Conservation (phyloP, 495 filamentous ascomycete species). For the Xylaria curta region DNA sequence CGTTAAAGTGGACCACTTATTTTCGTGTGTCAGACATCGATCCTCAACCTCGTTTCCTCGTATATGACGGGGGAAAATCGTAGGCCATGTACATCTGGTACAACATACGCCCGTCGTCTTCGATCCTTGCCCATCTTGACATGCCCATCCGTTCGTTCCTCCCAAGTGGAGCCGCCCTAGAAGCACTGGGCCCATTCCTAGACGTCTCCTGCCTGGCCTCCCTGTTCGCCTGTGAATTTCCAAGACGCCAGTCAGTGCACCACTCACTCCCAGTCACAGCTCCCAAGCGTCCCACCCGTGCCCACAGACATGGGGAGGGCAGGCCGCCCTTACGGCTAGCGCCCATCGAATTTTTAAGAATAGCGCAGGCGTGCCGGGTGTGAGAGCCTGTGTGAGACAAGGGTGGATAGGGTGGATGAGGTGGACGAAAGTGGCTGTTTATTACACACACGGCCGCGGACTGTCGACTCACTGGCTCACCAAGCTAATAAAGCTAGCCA, state of each 20-base stretch:
- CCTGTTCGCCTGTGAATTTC: conserved; percentile 20
- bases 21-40: conserved; percentile 49
- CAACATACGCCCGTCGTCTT: conserved; percentile 29
- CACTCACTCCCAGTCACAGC: conserved; percentile 16
- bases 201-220: conserved; percentile 33
- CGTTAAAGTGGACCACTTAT: conserved; percentile 43
- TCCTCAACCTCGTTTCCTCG: conserved; percentile 42
- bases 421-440: conserved; percentile 35
- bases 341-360: conserved; percentile 44
- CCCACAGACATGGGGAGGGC: conserved; percentile 27
- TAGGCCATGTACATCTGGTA: conserved; percentile 35
- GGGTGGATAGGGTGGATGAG: conserved; percentile 30
- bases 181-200: conserved; percentile 40
- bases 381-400: conserved; percentile 37
- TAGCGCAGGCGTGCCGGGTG: conserved; percentile 41
- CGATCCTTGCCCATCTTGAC: conserved; percentile 27
- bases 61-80: conserved; percentile 42
- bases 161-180: conserved; percentile 41
- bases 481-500: conserved; percentile 15
- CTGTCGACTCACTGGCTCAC: conserved; percentile 33
- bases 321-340: conserved; percentile 44
- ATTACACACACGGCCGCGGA: conserved; percentile 34
- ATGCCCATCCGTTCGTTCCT: conserved; percentile 30
- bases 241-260: conserved; percentile 22
- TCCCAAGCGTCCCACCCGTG: conserved; percentile 20